A percentile compares a stretch with the other conserved stretches of the same genome.
These are phyloP conservation scores for barrel medic (Medicago truncatula) DNA, from an alignment of 306 rosid genomes.

Conservation along the genomic window DNA sequence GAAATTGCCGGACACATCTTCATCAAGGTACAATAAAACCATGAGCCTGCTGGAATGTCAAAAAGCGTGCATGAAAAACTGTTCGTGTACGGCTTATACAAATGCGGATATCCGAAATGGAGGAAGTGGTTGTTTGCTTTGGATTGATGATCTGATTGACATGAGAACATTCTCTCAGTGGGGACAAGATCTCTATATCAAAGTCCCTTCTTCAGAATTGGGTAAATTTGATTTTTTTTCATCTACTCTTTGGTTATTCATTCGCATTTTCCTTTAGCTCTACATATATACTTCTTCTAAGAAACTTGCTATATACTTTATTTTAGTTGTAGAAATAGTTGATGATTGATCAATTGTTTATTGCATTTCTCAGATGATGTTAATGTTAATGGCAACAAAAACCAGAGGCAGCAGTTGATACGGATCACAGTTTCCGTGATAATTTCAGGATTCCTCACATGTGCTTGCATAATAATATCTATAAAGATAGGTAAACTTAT, in stretches of 20 bases:
- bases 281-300: background rate
- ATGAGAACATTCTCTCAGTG: constrained; percentile 4
- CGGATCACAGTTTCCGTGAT: too few relatives aligned
- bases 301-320: background rate
- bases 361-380: too few relatives aligned
- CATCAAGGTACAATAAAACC: constrained; percentile 27
- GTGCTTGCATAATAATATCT: too few relatives aligned
- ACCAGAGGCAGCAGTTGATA: too few relatives aligned
- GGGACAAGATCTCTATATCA: constrained; percentile 51
- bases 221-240: constrained; percentile 12
- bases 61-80: constrained; percentile 30
- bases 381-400: too few relatives aligned
- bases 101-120: constrained; percentile 26
- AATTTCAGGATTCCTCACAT: too few relatives aligned
- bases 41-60: constrained; percentile 36
- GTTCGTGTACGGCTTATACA: constrained; percentile 48
- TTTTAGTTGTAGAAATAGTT: background rate
- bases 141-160: constrained; percentile 38
- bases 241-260: background rate
- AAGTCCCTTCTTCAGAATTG: constrained; percentile 49
- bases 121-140: constrained; percentile 47
- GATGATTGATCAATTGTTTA: too few relatives aligned
- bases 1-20: constrained; percentile 49
- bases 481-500: too few relatives aligned
- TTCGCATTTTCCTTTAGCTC: background rate